Evolutionary conservation across 768 basidiomycete species (phyloP).

Genomic region (Termitomyces eurrhizus): DNA sequence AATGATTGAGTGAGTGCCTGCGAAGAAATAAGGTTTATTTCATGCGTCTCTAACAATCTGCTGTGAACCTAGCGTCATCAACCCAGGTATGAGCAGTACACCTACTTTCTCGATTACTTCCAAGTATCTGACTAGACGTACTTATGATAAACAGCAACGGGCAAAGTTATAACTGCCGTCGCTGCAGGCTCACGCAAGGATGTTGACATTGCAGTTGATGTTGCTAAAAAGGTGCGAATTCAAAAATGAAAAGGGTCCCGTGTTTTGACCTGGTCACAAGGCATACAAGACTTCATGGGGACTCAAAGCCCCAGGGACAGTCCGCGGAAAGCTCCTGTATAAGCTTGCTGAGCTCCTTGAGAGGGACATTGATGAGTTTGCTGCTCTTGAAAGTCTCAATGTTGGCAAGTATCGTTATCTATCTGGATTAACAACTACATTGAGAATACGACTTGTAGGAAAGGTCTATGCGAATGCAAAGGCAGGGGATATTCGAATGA

Average conservation of each 20-base stretch:
- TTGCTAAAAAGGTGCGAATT: slow-evolving; percentile 42
- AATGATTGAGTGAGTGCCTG: slow-evolving; percentile 51
- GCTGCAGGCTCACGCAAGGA: slow-evolving; percentile 56
- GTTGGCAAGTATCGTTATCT: slow-evolving; percentile 16
- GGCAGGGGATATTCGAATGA: slow-evolving; percentile 41
- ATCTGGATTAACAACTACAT: neutral
- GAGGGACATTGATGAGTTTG: slow-evolving; percentile 24
- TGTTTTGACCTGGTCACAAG: slow-evolving; percentile 9
- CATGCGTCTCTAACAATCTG: neutral
- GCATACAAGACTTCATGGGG: slow-evolving; percentile 63
- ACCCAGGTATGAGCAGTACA: slow-evolving; percentile 19
- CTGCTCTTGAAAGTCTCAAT: slow-evolving; percentile 24
- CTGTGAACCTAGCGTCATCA: slow-evolving; percentile 14
- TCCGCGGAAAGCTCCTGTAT: slow-evolving; percentile 24
- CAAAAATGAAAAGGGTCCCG: too few relatives aligned
- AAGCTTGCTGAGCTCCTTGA: slow-evolving; percentile 30
- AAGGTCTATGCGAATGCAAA: slow-evolving; percentile 52
- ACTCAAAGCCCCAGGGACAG: slow-evolving; percentile 43
- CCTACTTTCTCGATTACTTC: slow-evolving; percentile 11
- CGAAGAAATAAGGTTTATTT: neutral
- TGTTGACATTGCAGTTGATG: slow-evolving; percentile 60
- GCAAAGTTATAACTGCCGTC: slow-evolving; percentile 50
- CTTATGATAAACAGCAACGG: slow-evolving; percentile 39
- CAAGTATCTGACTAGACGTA: slow-evolving; percentile 18
- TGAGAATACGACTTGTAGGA: slow-evolving; percentile 25